Base-by-base conservation (phyloP, 1,284 basidiomycete species). In the Heimioporus retisporus region DNA sequence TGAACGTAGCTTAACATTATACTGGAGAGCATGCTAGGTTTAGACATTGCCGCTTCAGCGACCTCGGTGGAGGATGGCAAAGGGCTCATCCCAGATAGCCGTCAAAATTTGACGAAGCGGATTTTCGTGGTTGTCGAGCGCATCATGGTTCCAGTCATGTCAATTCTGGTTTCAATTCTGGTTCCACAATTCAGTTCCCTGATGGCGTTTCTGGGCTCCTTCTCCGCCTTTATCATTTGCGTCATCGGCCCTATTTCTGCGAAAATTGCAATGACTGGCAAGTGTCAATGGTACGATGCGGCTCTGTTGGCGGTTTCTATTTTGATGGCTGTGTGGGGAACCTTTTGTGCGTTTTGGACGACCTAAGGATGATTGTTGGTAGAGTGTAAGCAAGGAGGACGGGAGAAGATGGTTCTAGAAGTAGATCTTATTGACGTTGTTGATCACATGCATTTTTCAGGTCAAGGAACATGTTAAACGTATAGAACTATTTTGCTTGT, bases 131-230 rank as follows among this genome's bases (percentile, higher is more conserved):
- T 83, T 40, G 60, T 89, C 59, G 90, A 94, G 74, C 87, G 94
- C 59, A 76, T 92, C 31, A 69, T 81, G 57, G 80, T 96, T 43
- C 88, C 92, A 0, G 70, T 86, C 14, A 71, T 90, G 55, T 86
- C 91, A 25, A 90, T 96, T 23, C 76, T 81, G 40, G 88, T 92
- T 48, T 96, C 95, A 4, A 90, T 97, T 67, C 77, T 91, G 65
- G 82, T 98, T 53, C 96, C 97, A 2, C 88, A 94, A 63, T 98
- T 98, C 77, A 93, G 93, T 70, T 88, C 91, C 28, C 88, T 96
- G 77, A 97, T 98, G 95, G 93, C 93, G 18, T 95, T 97, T 78
- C 83, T 97, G 48, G 96, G 96, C 6, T 91, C 92, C 43, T 96
- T 96, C 78, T 90, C 93, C 48, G 93, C 95, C 0, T 97, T 97